Conservation (phyloP, 345 rosid species). For the Acer yangbiense region DNA sequence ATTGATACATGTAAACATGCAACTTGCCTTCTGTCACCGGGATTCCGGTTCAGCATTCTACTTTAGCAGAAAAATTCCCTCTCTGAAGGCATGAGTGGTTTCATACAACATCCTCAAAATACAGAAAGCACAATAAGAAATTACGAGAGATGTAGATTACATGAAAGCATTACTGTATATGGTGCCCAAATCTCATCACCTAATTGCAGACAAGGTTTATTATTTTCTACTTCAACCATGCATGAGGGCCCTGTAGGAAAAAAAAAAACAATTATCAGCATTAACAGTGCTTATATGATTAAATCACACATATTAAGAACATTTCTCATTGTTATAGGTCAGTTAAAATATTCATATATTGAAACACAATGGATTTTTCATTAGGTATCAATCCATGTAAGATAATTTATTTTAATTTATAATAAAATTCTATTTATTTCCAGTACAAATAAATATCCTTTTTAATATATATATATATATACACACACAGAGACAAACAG, state of each 20-base stretch:
- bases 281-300: not conserved
- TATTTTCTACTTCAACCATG: slow-evolving; percentile 16
- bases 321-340: not conserved
- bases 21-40: not conserved
- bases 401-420: not conserved
- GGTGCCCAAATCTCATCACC: not conserved
- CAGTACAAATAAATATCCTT: not conserved
- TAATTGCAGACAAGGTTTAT: not conserved
- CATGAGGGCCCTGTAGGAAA: slow-evolving; percentile 33
- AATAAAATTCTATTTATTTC: not conserved
- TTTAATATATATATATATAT: too few relatives aligned
- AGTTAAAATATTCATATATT: not conserved
- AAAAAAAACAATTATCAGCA: slow-evolving; percentile 6
- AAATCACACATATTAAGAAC: not conserved
- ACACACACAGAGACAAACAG: not conserved
- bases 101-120: not conserved
- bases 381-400: not conserved
- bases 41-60: not conserved
- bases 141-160: not conserved
- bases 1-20: not conserved
- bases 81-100: not conserved
- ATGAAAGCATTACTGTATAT: not conserved
- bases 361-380: not conserved
- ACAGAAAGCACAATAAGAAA: not conserved
- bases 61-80: not conserved